Conservation (phyloP, 2,329 filamentous ascomycete species). For the Teratosphaeria zuluensis region DNA sequence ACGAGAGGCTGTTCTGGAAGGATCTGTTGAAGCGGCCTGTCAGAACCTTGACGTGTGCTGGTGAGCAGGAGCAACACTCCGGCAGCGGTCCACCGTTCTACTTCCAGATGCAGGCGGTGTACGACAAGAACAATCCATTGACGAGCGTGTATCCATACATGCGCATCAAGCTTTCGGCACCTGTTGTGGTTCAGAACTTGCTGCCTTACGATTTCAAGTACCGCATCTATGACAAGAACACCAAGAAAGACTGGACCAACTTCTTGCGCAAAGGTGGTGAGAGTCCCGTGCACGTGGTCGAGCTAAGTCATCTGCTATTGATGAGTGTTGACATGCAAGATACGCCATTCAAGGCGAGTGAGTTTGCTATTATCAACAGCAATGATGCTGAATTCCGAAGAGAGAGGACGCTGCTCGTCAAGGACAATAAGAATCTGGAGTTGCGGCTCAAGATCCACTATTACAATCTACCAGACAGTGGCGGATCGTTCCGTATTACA, state of each 20-base stretch:
- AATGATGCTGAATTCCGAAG: conserved; percentile 82
- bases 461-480: conserved; percentile 78
- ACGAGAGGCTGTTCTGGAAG: conserved; percentile 83
- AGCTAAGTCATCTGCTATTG: conserved; percentile 84
- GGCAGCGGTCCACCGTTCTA: conserved; percentile 65
- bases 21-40: conserved; percentile 79
- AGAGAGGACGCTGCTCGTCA: conserved; percentile 69
- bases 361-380: conserved; percentile 94
- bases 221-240: conserved; percentile 96
- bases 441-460: conserved; percentile 84
- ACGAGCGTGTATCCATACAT: conserved; percentile 86
- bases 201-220: conserved; percentile 99
- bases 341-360: conserved; percentile 85
- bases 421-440: conserved; percentile 71
- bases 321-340: conserved; percentile 96
- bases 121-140: conserved; percentile 72
- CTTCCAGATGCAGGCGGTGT: conserved; percentile 86
- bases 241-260: conserved; percentile 97
- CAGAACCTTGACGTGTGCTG: conserved; percentile 77
- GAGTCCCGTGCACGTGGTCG: conserved; percentile 93
- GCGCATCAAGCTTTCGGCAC: conserved; percentile 82
- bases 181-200: conserved; percentile 87
- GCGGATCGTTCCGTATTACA: conserved; percentile 90
- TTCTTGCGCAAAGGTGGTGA: conserved; percentile 93
- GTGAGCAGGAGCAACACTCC: conserved; percentile 63